Evolutionary conservation across 805 yeast genomes (phyloP).

Genomic region (Nakazawaea anatomiae): DNA sequence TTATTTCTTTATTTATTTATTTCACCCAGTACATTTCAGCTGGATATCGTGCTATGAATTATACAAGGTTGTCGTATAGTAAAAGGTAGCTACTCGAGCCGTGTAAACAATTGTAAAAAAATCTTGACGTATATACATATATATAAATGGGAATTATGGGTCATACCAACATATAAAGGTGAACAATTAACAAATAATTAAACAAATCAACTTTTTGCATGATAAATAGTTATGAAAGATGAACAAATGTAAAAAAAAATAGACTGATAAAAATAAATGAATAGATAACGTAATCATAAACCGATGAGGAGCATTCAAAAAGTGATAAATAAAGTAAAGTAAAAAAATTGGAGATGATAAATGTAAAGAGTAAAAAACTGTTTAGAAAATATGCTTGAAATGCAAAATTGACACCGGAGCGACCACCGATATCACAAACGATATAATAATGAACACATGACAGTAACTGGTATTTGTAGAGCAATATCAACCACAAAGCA

Average conservation of each 20-base stretch:
- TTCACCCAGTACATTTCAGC: neutral
- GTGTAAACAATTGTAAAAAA: neutral
- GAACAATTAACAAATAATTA: neutral
- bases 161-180: neutral
- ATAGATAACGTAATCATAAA: neutral
- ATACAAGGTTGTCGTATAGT: no score
- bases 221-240: neutral
- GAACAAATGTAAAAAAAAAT: neutral
- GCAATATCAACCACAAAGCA: neutral
- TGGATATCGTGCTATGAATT: no score
- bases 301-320: constrained; percentile 2
- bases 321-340: neutral
- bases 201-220: neutral
- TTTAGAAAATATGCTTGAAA: neutral
- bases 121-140: neutral
- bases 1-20: neutral
- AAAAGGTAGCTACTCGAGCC: neutral
- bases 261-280: neutral
- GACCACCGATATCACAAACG: neutral
- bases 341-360: neutral
- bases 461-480: neutral
- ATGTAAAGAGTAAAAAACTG: neutral
- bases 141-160: neutral
- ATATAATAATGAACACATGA: neutral
- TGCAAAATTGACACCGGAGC: neutral